phyloP scores from a whole-genome alignment of 2,329 filamentous ascomycete genomes.

The Stachybotrys elegans region DNA sequence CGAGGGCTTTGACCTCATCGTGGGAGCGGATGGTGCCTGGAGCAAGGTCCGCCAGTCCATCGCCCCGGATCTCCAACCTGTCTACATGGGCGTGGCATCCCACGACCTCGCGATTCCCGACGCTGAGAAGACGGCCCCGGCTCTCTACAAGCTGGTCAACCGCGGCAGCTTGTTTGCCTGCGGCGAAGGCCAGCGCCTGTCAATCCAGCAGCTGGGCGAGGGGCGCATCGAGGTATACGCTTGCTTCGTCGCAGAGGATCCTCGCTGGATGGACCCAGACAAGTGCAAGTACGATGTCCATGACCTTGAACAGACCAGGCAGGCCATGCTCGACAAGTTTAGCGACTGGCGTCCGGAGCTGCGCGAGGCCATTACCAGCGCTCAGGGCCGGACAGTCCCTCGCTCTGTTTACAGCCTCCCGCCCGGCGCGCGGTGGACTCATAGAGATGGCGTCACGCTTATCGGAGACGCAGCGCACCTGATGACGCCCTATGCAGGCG shows the following conservation, averaged over 20 bases:
- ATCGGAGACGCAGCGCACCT: constrained; percentile 57
- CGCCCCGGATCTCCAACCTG: constrained; percentile 30
- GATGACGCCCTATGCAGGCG: constrained; percentile 53
- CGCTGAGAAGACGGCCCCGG: constrained; percentile 34
- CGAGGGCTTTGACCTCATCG: constrained; percentile 32
- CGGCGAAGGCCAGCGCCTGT: constrained; percentile 34
- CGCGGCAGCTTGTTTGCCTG: constrained; percentile 41
- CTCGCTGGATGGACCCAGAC: constrained; percentile 28
- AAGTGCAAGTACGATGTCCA: constrained; percentile 39
- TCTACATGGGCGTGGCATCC: constrained; percentile 39
- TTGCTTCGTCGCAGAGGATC: constrained; percentile 30
- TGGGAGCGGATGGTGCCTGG: constrained; percentile 33
- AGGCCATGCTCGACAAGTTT: constrained; percentile 29
- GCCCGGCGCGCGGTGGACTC: constrained; percentile 40
- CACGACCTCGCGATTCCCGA: constrained; percentile 37
- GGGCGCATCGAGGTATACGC: constrained; percentile 38
- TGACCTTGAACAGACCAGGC: constrained; percentile 31
- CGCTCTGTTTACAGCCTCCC: constrained; percentile 50
- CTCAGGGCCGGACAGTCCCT: constrained; percentile 31
- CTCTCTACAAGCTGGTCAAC: constrained; percentile 39
- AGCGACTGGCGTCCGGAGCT: constrained; percentile 37
- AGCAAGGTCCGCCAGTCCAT: constrained; percentile 28
- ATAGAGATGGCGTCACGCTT: constrained; percentile 43
- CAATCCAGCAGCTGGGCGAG: constrained; percentile 39
- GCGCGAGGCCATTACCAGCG: constrained; percentile 33